Evolutionary conservation across 805 yeast genomes (phyloP), one percentile per base, ranked within the genome.

Genomic region (Barnettozyma siamensis): DNA sequence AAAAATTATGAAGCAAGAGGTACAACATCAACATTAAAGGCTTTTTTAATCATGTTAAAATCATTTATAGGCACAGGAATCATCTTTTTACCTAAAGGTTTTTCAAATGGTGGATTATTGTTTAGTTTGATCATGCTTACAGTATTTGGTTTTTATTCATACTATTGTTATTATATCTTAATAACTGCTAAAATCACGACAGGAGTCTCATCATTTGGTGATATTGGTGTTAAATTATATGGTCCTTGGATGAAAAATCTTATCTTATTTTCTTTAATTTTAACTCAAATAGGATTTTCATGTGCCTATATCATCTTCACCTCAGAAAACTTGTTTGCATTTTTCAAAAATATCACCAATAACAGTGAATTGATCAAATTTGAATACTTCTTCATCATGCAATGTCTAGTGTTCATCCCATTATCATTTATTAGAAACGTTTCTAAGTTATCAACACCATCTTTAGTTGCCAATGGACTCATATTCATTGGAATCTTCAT

Each of bases 271-370:
- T 81, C 91, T 1, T 72, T 85, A 41, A 75, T 82, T 11, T 52
- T 83, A 12, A 80, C 91, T 0, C 94, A 85, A 57, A 63, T 85
- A 42, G 94, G 94, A 0, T 85, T 85, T 56, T 83, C 83, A 9
- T 86, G 86, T 13, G 87, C 93, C 0, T 85, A 85, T 58, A 79
- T 83, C 49, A 85, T 85, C 2, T 85, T 85, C 60, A 83, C 91
- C 0, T 76, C 86, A 1, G 83, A 82, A 46, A 85, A 84, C 56
- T 53, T 84, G 24, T 65, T 70, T 31, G 88, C 91, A 1, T 83
- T 85, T 53, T 42, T 76, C 2, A 53, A 54, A 6, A 80, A 78
- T 53, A 69, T 78, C 2, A 65, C 76, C n/a, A 26, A 26, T 26
- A 65, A 4, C 45, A 60, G 10, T 54, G 69, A 3, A 43, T 71